Conservation (phyloP, 1,139 yeast species). For the Trichomonascaceae sp. region DNA sequence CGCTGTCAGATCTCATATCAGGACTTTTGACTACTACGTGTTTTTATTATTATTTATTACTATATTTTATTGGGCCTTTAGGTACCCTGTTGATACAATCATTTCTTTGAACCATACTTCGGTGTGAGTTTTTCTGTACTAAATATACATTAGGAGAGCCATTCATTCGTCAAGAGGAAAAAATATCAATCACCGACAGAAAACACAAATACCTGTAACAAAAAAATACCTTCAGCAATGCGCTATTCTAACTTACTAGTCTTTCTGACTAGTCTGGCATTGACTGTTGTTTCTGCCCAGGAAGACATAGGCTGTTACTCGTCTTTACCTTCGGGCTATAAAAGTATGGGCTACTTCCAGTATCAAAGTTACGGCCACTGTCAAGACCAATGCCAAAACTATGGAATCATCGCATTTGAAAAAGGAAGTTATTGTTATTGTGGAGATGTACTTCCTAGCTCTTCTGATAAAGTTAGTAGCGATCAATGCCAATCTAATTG, state of each 20-base stretch:
- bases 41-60: background rate
- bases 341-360: constrained; percentile 14
- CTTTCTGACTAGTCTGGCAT: background rate
- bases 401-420: constrained; percentile 52
- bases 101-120: background rate
- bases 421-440: constrained; percentile 61
- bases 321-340: constrained; percentile 16
- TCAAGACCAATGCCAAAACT: constrained; percentile 11
- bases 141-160: background rate
- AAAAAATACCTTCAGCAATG: background rate
- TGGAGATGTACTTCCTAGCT: constrained; percentile 48
- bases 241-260: background rate
- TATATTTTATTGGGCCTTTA: background rate
- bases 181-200: background rate
- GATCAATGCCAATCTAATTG: constrained; percentile 44
- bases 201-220: background rate
- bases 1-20: background rate
- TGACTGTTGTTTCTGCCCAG: constrained; percentile 3
- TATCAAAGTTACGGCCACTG: constrained; percentile 17
- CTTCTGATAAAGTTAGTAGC: constrained; percentile 25
- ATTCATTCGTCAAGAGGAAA: background rate
- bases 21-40: background rate
- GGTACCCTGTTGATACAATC: background rate
- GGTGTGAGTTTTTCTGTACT: background rate
- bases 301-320: constrained; percentile 23